Evolutionary conservation across 2,329 filamentous ascomycete genomes (phyloP).

Genomic region (Dendrostoma leiphaemia): DNA sequence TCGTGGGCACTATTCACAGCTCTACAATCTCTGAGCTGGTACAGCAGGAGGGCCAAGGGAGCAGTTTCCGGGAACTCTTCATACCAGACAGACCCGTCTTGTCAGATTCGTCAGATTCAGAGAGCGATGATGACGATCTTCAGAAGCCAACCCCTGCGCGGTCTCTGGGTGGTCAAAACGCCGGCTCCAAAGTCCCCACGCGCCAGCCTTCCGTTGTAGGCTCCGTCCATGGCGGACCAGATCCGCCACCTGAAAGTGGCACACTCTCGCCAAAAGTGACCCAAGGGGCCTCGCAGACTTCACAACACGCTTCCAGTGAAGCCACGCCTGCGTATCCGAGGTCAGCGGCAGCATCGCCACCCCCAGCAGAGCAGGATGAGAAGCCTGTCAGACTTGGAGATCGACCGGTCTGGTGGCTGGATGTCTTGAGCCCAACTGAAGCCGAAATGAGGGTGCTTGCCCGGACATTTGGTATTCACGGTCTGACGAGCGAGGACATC

Average conservation of each 20-base stretch:
- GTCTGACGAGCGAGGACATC: slow-evolving; percentile 92
- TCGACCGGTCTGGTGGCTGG: slow-evolving; percentile 94
- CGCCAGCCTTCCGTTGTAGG: slow-evolving; percentile 26
- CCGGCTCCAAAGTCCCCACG: slow-evolving; percentile 12
- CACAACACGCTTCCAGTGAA: slow-evolving; percentile 40
- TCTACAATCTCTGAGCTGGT: slow-evolving; percentile 92
- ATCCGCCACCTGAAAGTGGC: slow-evolving; percentile 20
- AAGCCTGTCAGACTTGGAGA: slow-evolving; percentile 62
- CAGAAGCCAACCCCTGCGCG: slow-evolving; percentile 9
- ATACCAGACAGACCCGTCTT: slow-evolving; percentile 79
- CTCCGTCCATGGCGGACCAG: slow-evolving; percentile 20
- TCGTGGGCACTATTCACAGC: slow-evolving; percentile 93
- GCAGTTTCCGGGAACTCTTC: slow-evolving; percentile 84
- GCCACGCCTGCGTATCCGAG: slow-evolving; percentile 47
- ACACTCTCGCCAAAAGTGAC: slow-evolving; percentile 26
- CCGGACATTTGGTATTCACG: slow-evolving; percentile 93
- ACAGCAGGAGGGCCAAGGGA: slow-evolving; percentile 62
- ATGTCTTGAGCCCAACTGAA: slow-evolving; percentile 87
- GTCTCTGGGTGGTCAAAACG: slow-evolving; percentile 22
- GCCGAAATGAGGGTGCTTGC: slow-evolving; percentile 92
- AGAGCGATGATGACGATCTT: slow-evolving; percentile 60
- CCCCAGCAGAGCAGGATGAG: slow-evolving; percentile 22
- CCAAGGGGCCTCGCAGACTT: slow-evolving; percentile 23
- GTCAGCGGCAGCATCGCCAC: slow-evolving; percentile 30
- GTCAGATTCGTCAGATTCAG: slow-evolving; percentile 66